Evolutionary conservation across 2,329 filamentous ascomycete genomes (phyloP).

Genomic region (Sphaerostilbella broomeana): DNA sequence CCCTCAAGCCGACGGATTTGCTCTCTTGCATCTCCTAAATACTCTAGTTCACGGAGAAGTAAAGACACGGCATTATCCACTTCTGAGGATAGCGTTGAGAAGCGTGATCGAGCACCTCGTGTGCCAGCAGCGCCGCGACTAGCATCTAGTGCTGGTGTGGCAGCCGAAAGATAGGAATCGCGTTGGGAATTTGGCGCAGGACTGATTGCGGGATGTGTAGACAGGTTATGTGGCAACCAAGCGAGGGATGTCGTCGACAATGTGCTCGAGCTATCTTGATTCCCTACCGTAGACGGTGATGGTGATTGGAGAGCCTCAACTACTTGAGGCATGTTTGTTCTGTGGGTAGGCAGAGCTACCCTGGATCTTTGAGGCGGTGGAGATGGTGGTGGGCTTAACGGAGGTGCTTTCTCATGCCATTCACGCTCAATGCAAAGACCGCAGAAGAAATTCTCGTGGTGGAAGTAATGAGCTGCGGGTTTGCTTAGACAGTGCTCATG

Average conservation of each 20-base stretch:
- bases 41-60: slow-evolving; percentile 7
- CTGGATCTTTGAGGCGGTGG: slow-evolving; percentile 7
- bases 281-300: background rate
- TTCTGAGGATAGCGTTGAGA: slow-evolving; percentile 7
- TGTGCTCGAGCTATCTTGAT: background rate
- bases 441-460: slow-evolving; percentile 8
- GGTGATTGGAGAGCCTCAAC: background rate
- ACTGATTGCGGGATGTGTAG: slow-evolving; percentile 2
- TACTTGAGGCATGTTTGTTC: background rate
- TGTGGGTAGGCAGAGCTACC: slow-evolving; percentile 6
- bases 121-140: slow-evolving; percentile 2
- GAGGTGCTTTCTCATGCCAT: slow-evolving; percentile 9
- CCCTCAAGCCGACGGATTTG: slow-evolving; percentile 10
- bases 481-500: slow-evolving; percentile 6
- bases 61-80: slow-evolving; percentile 7
- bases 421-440: slow-evolving; percentile 4
- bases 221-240: slow-evolving; percentile 7
- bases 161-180: background rate
- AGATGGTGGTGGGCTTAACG: slow-evolving; percentile 8
- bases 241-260: slow-evolving; percentile 2
- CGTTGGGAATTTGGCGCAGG: background rate
- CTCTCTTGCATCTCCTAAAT: slow-evolving; percentile 7
- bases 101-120: slow-evolving; percentile 5
- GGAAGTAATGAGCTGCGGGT: background rate
- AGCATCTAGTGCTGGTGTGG: background rate